These are phyloP conservation scores for Dissoconium aciculare DNA, from an alignment of 2,329 filamentous ascomycete genomes.

Conservation along the genomic window DNA sequence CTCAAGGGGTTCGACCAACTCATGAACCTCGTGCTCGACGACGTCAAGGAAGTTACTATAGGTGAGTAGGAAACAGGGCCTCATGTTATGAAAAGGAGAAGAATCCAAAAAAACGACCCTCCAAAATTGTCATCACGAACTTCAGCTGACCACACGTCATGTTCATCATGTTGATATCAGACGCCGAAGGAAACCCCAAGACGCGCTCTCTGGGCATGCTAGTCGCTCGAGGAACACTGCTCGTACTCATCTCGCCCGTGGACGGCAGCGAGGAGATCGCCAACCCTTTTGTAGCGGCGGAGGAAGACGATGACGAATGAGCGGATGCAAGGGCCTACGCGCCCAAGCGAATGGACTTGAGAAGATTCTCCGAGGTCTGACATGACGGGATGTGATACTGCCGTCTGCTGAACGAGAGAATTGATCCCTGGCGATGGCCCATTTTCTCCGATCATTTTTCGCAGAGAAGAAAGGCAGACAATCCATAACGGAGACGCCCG, in stretches of 20 bases:
- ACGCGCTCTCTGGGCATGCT: slow-evolving; percentile 70
- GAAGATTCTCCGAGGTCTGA: too few species aligned
- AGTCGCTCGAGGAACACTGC: slow-evolving; percentile 78
- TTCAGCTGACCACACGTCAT: background rate
- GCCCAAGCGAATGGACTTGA: too few species aligned
- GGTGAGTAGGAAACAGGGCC: slow-evolving; percentile 39
- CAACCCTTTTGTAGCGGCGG: slow-evolving; percentile 73
- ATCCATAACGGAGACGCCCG: too few species aligned
- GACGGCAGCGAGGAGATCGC: slow-evolving; percentile 92
- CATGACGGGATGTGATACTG: too few species aligned
- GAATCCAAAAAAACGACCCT: too few species aligned
- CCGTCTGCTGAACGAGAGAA: too few species aligned
- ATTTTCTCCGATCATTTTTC: too few species aligned
- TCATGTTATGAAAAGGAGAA: background rate
- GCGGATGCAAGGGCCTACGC: too few species aligned
- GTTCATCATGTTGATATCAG: slow-evolving; percentile 35
- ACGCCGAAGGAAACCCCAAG: slow-evolving; percentile 82
- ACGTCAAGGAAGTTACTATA: slow-evolving; percentile 78
- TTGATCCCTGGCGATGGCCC: too few species aligned
- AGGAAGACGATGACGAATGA: slow-evolving; percentile 37
- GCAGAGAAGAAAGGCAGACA: too few species aligned
- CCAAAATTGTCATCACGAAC: background rate
- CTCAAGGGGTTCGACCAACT: slow-evolving; percentile 93
- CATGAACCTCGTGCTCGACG: slow-evolving; percentile 94
- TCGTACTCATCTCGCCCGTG: slow-evolving; percentile 82